Percentiles rank a stretch among this genome's conserved stretches.
phyloP scores from a whole-genome alignment of 164 flowering plant genomes.

The Cinnamomum chago region DNA sequence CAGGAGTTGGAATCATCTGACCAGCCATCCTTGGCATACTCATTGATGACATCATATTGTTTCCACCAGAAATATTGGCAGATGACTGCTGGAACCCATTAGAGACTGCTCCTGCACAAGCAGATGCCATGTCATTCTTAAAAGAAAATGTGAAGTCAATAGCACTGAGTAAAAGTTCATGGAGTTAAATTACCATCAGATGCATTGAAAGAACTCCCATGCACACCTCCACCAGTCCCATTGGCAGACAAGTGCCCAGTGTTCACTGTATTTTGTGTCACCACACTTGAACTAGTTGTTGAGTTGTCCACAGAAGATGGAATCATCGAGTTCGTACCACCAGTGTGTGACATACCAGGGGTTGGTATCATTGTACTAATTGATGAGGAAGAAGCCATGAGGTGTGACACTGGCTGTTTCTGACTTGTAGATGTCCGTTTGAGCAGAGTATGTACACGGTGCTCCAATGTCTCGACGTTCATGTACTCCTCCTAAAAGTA shows the following conservation, averaged over 20 bases:
- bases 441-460: constrained; percentile 47
- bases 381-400: constrained; percentile 55
- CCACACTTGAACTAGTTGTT: constrained; percentile 31
- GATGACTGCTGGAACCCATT: constrained; percentile 79
- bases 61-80: constrained; percentile 47
- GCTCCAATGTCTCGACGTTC: constrained; percentile 68
- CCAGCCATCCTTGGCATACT: constrained; percentile 49
- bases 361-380: constrained; percentile 94
- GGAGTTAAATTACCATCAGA: constrained; percentile 49
- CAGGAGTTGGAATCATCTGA: constrained; percentile 99
- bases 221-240: constrained; percentile 40
- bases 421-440: constrained; percentile 35
- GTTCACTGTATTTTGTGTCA: constrained; percentile 38
- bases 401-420: constrained; percentile 40
- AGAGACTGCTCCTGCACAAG: constrained; percentile 52
- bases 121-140: not conserved
- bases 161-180: not conserved
- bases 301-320: constrained; percentile 55
- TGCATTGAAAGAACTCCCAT: constrained; percentile 43
- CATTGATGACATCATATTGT: constrained; percentile 46
- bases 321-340: constrained; percentile 44
- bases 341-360: constrained; percentile 75
- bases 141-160: not conserved
- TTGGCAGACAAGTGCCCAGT: constrained; percentile 44
- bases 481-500: constrained; percentile 74